Evolutionary conservation across 768 basidiomycete genomes (phyloP).

Genomic region (Tubosaeta sp.): DNA sequence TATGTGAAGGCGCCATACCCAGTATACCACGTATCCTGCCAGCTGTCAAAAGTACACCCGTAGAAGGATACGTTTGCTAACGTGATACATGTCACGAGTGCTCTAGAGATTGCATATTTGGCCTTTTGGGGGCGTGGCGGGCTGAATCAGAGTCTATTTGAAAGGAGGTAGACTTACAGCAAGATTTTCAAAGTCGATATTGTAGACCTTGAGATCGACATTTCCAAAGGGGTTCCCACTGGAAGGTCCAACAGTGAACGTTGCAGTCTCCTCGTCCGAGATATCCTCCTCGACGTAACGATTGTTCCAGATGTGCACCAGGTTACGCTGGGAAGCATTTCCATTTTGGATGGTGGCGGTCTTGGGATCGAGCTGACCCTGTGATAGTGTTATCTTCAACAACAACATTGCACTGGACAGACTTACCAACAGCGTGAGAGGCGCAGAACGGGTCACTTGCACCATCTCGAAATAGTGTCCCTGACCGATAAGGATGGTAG

Average conservation of each 20-base stretch:
- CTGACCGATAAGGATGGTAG: slow-evolving; percentile 50
- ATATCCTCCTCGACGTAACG: slow-evolving; percentile 38
- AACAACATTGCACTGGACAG: not conserved
- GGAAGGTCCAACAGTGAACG: slow-evolving; percentile 50
- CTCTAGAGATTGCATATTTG: slow-evolving; percentile 57
- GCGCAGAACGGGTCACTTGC: slow-evolving; percentile 50
- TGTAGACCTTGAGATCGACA: not conserved
- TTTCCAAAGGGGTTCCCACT: not conserved
- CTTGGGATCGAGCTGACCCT: slow-evolving; percentile 49
- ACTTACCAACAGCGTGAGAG: slow-evolving; percentile 52
- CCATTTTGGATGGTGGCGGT: slow-evolving; percentile 36
- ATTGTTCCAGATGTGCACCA: slow-evolving; percentile 53
- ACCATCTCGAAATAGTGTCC: slow-evolving; percentile 60
- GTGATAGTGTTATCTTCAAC: slow-evolving; percentile 2
- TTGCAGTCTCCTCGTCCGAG: slow-evolving; percentile 58
- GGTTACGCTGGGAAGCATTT: slow-evolving; percentile 41
- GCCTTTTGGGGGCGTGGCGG: slow-evolving; percentile 26
- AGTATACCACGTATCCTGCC: slow-evolving; percentile 51
- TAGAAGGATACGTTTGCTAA: slow-evolving; percentile 64
- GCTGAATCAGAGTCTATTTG: not conserved
- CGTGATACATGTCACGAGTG: slow-evolving; percentile 57
- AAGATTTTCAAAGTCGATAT: slow-evolving; percentile 1
- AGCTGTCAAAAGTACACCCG: slow-evolving; percentile 13
- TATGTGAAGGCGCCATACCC: slow-evolving; percentile 57
- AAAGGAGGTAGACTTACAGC: not conserved